Evolutionary conservation across 2,329 filamentous ascomycete genomes (phyloP), one percentile per base, ranked within the genome.

Genomic region (Curvularia hawaiiensis): DNA sequence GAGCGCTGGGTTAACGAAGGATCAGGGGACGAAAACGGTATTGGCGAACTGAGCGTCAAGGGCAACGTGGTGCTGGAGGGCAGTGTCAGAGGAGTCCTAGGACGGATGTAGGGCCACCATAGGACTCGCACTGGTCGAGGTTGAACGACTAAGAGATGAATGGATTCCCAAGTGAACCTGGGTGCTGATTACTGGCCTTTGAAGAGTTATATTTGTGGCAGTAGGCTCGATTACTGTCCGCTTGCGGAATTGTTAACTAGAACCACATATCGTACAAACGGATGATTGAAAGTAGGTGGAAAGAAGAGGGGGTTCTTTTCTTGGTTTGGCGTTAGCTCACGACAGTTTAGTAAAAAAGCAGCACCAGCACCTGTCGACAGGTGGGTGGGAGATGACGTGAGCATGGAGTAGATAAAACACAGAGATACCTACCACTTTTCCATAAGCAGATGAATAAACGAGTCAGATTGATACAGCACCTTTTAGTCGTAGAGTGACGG

Each of bases 1-100:
- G 82, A 82, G 62, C 81, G 82, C 58, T 98, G 94, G 94, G 72
- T 95, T 60, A 82, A 88, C 61, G 75, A 78, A 49, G 86, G 86
- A 0, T 81, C 75, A 70, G 83, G 71, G 2, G 78, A 75, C 7
- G 72, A 77, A n/a, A 82, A 75, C 4, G 84, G 83, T 0, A 85
- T 88, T 54, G 77, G 76, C 40, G 85, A 88, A 67, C 67, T 80
- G 18, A 78, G 80, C 58, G 78, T 88, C 10, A 79, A 79, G 50
- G 83, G 84, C 0, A 81, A 82, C 48, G 80, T 84, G 52, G 78
- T 86, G 56, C 69, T 88, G 31, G 79, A 85, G 38, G 86, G 85
- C 0, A 77, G 71, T 54, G 83, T 88, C 22, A 80, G 79, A 60
- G 80, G 80, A 5, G 72, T 77, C 4, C 54, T 75, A 38, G 70